These are phyloP conservation scores for Begonia loranthoides DNA, from an alignment of 306 rosid genomes.

Conservation along the genomic window DNA sequence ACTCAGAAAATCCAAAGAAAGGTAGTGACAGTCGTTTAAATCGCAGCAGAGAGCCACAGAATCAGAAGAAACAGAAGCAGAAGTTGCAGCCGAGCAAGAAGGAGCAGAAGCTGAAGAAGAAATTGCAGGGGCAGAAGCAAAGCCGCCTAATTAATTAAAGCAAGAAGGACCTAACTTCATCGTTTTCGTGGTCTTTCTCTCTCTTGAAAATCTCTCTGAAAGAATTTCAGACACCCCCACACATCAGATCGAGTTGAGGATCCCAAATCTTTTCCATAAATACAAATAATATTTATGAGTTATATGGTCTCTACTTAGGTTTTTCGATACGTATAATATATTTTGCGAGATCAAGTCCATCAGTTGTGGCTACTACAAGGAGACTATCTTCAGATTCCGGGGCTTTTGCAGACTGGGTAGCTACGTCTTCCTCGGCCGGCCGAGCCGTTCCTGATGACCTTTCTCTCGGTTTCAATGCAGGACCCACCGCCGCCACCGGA, in stretches of 20 bases:
- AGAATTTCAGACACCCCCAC: conserved; percentile 55
- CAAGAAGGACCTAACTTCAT: conserved; percentile 7
- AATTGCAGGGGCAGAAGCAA: conserved; percentile 5
- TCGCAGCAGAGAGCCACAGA: neutral
- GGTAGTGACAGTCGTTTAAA: conserved; percentile 22
- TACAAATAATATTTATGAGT: conserved; percentile 5
- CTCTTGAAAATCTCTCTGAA: conserved; percentile 24
- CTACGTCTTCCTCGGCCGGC: conserved; percentile 32
- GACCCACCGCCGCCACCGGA: conserved; percentile 24
- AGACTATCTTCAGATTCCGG: conserved; percentile 85
- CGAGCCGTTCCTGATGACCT: conserved; percentile 50
- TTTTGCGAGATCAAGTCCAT: neutral
- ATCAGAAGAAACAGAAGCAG: conserved; percentile 16
- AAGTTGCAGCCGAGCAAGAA: conserved; percentile 11
- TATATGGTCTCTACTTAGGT: neutral
- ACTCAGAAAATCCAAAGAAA: conserved; percentile 37
- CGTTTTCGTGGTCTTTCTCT: conserved; percentile 1
- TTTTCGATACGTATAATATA: too few species aligned
- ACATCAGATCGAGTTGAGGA: conserved; percentile 23
- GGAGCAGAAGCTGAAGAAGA: conserved; percentile 9
- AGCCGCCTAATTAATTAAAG: neutral
- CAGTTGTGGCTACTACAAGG: conserved; percentile 99
- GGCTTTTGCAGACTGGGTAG: conserved; percentile 89
- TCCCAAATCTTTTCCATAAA: conserved; percentile 1
- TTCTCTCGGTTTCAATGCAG: conserved; percentile 90